These are phyloP conservation scores for Metarhizium album DNA, from an alignment of 2,329 filamentous ascomycete species.

Conservation along the genomic window DNA sequence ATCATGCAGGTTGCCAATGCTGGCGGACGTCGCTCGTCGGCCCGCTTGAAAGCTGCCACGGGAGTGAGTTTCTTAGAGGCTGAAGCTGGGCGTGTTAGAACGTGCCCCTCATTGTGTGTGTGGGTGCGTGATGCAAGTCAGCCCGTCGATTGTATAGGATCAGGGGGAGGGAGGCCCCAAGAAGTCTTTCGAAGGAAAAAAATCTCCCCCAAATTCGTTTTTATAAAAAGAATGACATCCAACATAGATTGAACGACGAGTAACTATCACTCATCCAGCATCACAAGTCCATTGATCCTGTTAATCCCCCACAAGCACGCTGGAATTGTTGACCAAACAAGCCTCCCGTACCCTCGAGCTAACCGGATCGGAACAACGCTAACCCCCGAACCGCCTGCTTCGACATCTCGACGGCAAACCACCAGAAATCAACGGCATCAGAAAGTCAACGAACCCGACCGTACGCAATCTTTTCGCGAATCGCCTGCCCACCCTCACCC, in stretches of 20 bases:
- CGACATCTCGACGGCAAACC: constrained; percentile 11
- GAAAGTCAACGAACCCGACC: not conserved
- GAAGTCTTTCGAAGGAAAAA: too few species aligned
- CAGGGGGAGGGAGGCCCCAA: too few species aligned
- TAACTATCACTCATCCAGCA: too few species aligned
- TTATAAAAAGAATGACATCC: too few species aligned
- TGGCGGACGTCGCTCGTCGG: constrained; percentile 7
- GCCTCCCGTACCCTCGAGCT: too few species aligned
- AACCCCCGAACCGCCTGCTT: constrained; percentile 8
- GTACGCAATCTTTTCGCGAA: not conserved
- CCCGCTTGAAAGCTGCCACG: constrained; percentile 2
- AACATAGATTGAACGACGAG: too few species aligned
- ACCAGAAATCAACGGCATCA: not conserved
- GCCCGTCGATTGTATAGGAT: too few species aligned
- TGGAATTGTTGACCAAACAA: too few species aligned
- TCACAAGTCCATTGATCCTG: too few species aligned
- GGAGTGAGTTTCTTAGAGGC: constrained; percentile 8
- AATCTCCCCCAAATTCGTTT: too few species aligned
- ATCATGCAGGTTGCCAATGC: constrained; percentile 33
- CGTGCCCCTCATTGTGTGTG: constrained; percentile 1
- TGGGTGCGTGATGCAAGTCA: too few species aligned
- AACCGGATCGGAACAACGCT: constrained; percentile 21
- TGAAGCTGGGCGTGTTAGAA: constrained; percentile 9
- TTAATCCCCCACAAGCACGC: too few species aligned
- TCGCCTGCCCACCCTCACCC: not conserved